These are phyloP conservation scores for Calonectria crousiana DNA, from an alignment of 2,329 filamentous ascomycete genomes.

Conservation along the genomic window DNA sequence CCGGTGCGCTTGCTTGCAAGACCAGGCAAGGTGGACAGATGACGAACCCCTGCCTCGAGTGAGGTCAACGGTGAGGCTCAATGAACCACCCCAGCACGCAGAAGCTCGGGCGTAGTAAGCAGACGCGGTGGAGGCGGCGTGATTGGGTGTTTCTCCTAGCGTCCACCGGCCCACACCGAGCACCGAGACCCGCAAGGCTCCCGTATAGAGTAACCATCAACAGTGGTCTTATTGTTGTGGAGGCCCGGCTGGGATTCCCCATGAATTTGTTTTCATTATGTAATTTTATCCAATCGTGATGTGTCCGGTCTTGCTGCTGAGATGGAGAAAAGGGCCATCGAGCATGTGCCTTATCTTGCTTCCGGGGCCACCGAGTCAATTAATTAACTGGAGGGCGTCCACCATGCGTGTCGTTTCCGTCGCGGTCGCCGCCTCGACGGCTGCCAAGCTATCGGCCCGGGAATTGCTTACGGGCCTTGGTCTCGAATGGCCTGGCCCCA, in stretches of 20 bases:
- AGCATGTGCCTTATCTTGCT: conserved; percentile 6
- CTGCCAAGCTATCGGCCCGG: conserved; percentile 1
- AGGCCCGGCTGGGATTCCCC: conserved; percentile 4
- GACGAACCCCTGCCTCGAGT: neutral
- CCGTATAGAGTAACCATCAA: conserved; percentile 7
- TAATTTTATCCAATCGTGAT: neutral
- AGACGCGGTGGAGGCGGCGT: neutral
- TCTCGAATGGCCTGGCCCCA: neutral
- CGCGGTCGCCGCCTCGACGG: neutral
- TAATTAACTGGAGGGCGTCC: neutral
- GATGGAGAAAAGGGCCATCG: neutral
- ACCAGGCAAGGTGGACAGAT: neutral
- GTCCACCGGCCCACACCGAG: neutral
- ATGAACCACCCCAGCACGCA: neutral
- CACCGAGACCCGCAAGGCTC: neutral
- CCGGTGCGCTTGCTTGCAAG: neutral
- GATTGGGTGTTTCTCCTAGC: neutral
- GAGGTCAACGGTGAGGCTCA: conserved; percentile 1
- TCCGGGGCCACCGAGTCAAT: conserved; percentile 5
- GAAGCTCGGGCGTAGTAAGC: neutral
- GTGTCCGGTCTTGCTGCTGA: neutral
- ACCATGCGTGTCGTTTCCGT: neutral
- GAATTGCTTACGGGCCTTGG: neutral
- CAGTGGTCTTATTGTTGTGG: conserved; percentile 6
- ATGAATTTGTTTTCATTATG: conserved; percentile 13